Evolutionary conservation across 345 rosid species (phyloP), one percentile per base, ranked within the genome.

Genomic region (Carallia pectinifolia): DNA sequence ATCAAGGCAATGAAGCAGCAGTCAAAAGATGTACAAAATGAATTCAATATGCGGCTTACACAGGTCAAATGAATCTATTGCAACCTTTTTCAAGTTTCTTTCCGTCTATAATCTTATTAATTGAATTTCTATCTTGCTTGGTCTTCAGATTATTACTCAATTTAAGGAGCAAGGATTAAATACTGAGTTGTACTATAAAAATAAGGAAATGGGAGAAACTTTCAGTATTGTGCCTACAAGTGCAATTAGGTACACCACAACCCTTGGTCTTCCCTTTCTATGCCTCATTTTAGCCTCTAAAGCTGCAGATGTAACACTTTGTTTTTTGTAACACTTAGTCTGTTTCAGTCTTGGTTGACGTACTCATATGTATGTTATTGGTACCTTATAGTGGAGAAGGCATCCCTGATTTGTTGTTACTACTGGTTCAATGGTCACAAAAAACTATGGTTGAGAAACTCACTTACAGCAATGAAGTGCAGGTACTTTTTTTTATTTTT

Each of bases 381-480:
- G 7, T 76, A 2, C 83, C 58, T 84, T 69, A 31, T 80, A 91
- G 97, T 77, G 98, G 98, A 48, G 97, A 94, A 76, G 97, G 98
- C 27, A 81, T 94, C 68, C 98, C 97, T 4, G 97, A 94, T 85
- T 66, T 91, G 71, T 80, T 94, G 77, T 79, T 91, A 74, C 78
- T 86, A 70, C 84, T 94, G 70, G 89, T 91, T 72, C 91, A 89
- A n/a, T 94, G 95, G 97, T 80, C 93, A 75, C 97, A 94, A 80
- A 91, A 88, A 76, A 89, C 97, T 53, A 91, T 94, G 98, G 90
- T 87, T 76, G 96, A 90, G 73, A 94, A 94, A 71, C 90, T 94
- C 44, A 91, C 95, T 19, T 94, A 79, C 77, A 85, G 88, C 68
- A 77, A 89, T 80, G 89, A 95, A 77, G 73, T 95, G 70, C 90